These are phyloP conservation scores for Herpotrichia juniperi DNA, from an alignment of 2,329 filamentous ascomycete genomes.

Conservation along the genomic window DNA sequence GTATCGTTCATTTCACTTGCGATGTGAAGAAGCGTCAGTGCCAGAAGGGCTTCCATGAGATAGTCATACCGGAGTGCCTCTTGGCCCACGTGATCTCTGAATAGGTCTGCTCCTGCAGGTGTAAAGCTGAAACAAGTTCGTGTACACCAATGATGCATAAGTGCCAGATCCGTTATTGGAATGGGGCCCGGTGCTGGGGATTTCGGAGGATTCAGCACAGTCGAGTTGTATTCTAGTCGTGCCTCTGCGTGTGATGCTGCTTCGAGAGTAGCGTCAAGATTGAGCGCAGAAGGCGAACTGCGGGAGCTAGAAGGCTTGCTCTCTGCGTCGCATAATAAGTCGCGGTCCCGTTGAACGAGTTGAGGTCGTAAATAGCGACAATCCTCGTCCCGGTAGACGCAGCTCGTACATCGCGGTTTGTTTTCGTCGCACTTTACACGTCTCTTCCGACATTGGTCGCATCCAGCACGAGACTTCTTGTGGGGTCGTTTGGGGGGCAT, in stretches of 20 bases:
- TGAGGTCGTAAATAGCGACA: neutral
- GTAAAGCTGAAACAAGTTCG: conserved; percentile 5
- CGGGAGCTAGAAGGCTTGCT: too few relatives aligned
- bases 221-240: neutral
- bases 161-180: neutral
- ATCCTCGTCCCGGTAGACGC: neutral
- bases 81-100: conserved; percentile 15
- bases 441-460: conserved; percentile 3
- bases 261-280: neutral
- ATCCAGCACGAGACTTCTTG: conserved; percentile 2
- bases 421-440: conserved; percentile 8
- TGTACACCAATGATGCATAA: conserved; percentile 8
- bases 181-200: neutral
- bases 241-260: neutral
- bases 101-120: conserved; percentile 6
- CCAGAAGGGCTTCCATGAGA: conserved; percentile 21
- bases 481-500: conserved; percentile 4
- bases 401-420: neutral
- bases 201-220: neutral
- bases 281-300: neutral
- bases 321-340: neutral
- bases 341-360: neutral
- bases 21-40: conserved; percentile 18
- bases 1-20: neutral
- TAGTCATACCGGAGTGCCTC: conserved; percentile 19